Evolutionary conservation across 495 filamentous ascomycete species (phyloP), one percentile per base, ranked within the genome.

Genomic region (Penicillium diatomitis): DNA sequence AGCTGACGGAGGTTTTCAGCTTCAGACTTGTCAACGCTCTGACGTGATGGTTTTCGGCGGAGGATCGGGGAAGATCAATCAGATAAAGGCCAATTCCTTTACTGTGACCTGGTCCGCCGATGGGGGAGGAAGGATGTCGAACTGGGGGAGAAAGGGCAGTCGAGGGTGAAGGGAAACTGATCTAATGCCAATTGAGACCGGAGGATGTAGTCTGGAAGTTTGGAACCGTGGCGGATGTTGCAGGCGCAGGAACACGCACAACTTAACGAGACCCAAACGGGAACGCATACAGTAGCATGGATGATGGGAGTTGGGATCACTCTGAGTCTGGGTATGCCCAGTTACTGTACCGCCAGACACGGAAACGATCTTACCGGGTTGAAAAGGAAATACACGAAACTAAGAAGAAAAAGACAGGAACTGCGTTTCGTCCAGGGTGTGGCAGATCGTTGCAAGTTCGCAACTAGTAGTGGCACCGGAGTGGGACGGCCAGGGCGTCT

Each of bases 1-100:
- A 74, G 69, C 69, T 73, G 66, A 72, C 62, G 57, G 64, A 60
- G 56, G 52, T 50, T 62, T 71, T 73, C 68, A 71, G 70, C 67
- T 70, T 60, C 48, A 41, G 46, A 54, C 46, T 59, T 59, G 50
- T 65, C 54, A 58, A 20, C 20, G 20, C 20, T 20, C 20, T 20
- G 20, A 20, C 20, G 20, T 20, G 20, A 20, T 20, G 20, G 20
- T 20, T 20, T 20, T 0, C 20, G 20, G 20, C 20, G 20, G 20
- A 20, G 20, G 20, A 20, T 20, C 20, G 20, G 20, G 20, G 20
- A 20, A 20, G 20, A 20, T 20, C 20, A 20, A 20, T 20, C 20
- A 20, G 20, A 20, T 20, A 20, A 20, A 20, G 20, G 20, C 20
- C 20, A 20, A 20, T 20, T 20, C 20, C 20, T 20, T 20, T 20